Evolutionary conservation across 148 eudicot genomes (phyloP), one percentile per base, ranked within the genome.

Genomic region (Rheum nobile): DNA sequence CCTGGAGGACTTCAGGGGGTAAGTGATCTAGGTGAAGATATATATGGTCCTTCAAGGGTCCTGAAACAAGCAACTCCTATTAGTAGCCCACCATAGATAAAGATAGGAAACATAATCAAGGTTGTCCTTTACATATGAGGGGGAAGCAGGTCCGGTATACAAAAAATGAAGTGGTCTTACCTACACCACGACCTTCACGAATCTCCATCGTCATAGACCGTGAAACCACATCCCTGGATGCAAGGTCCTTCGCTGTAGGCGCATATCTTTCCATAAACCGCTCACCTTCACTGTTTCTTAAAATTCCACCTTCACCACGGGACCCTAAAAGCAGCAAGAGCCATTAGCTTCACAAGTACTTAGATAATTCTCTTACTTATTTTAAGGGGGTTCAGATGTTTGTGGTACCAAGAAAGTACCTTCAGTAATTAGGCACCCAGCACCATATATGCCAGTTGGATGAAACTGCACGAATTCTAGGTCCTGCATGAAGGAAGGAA

Each of bases 151-250:
- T 42, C 7, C 5, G 17, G 17, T 17, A 19, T 14, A 50, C 57
- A 4, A 19, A n/a, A n/a, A 50, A 19, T 50, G 12, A 55, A 61
- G 19, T 13, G 35, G 37, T 72, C 88, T 74, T 88, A 95, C 99
- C 99, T 70, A 95, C 99, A 83, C 99, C 99, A 84, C 99, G 99
- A 21, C 99, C 99, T 85, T 95, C 99, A 47, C 97, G 90, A 75
- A 95, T 95, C 83, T 95, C 99, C 99, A 95, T 91, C 19, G 99
- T 95, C 99, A 95, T 95, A 63, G 97, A 95, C 79, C 99, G 87
- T 16, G 97, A 95, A 76, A 95, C 99, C 71, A 95, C 90, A 75
- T 95, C 99, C 75, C 99, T 86, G 34, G 99, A 95, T 50, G 99
- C 99, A 82, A 95, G 97, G 84, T 95, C 99, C 89, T 95, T 95